Base-by-base conservation (phyloP, 78 protist genomes). In the Dictyostelium firmibasis region DNA sequence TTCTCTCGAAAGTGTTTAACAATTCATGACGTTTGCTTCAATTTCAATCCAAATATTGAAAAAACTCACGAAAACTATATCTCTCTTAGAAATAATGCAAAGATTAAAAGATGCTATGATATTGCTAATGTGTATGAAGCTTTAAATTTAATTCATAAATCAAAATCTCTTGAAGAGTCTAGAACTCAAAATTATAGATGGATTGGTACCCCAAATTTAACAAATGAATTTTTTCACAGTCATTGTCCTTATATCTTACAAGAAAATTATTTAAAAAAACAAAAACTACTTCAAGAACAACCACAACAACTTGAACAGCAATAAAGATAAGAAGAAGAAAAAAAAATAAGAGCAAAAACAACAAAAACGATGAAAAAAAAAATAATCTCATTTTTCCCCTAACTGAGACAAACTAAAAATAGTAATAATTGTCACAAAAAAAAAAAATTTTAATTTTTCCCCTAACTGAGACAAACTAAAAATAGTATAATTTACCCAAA, bases 121-220 rank as follows among this genome's bases (percentile, higher is more conserved):
- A 67, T 67, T 27, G 75, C 75, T 27, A 67, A 67, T 67, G 75
- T 67, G 10, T 67, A 25, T 14, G 75, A 67, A 67, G 75, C 75
- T 27, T 20, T 67, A 2, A 29, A 29, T 67, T 27, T 67, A 67
- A 25, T 67, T 67, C 33, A n/a, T 27, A 67, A 67, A 27, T 25
- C 75, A 67, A 67, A 67, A 67, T 67, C 75, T 10, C 2, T 67
- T 10, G 75, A 67, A 67, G 75, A 67, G 27, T 10, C 75, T 10
- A 67, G 75, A 67, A 67, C 75, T 67, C 75, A 67, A 67, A 67
- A 67, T 67, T 67, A 67, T 67, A 67, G 27, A 67, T 67, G 75
- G 75, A 27, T 67, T 25, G 75, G 75, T 10, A 67, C 75, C 5
- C 8, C 31, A 11, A 25, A 25, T 27, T 67, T 67, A 67, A 67